A percentile compares a stretch with the other conserved stretches of the same genome.
These are phyloP conservation scores for Pyrenophora teres DNA, from an alignment of 2,329 filamentous ascomycete genomes.

Conservation along the genomic window DNA sequence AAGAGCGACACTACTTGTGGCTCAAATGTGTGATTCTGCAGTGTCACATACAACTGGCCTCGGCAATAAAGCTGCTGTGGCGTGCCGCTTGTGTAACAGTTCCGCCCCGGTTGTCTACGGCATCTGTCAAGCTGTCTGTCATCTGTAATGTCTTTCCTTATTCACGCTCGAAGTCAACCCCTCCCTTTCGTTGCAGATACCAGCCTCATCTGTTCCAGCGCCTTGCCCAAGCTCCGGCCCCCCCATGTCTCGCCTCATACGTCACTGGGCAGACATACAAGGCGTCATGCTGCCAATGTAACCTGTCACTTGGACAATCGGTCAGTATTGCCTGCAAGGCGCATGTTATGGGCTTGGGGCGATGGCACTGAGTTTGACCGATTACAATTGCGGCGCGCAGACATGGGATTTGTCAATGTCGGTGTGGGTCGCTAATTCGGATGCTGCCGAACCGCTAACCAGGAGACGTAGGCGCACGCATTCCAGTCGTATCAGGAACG, in stretches of 20 bases:
- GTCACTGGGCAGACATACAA: slow-evolving; percentile 1
- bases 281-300: slow-evolving; percentile 25
- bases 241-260: slow-evolving; percentile 9
- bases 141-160: slow-evolving; percentile 22
- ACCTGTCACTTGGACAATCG: slow-evolving; percentile 31
- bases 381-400: slow-evolving; percentile 9
- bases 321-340: slow-evolving; percentile 1
- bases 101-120: neutral
- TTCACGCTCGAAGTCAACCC: neutral
- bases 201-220: slow-evolving; percentile 4
- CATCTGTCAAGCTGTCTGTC: slow-evolving; percentile 30
- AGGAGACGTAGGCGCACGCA: slow-evolving; percentile 21
- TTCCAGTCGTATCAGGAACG: slow-evolving; percentile 22
- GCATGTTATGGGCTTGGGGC: neutral
- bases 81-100: neutral
- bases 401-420: slow-evolving; percentile 10
- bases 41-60: neutral
- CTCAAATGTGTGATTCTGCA: neutral
- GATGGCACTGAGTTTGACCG: slow-evolving; percentile 9
- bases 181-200: neutral
- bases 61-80: neutral
- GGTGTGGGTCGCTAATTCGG: slow-evolving; percentile 25
- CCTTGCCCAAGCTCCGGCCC: neutral
- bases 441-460: slow-evolving; percentile 33
- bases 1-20: too few species aligned